Conservation (phyloP, 1,284 basidiomycete genomes). For the Megacollybia platyphylla region DNA sequence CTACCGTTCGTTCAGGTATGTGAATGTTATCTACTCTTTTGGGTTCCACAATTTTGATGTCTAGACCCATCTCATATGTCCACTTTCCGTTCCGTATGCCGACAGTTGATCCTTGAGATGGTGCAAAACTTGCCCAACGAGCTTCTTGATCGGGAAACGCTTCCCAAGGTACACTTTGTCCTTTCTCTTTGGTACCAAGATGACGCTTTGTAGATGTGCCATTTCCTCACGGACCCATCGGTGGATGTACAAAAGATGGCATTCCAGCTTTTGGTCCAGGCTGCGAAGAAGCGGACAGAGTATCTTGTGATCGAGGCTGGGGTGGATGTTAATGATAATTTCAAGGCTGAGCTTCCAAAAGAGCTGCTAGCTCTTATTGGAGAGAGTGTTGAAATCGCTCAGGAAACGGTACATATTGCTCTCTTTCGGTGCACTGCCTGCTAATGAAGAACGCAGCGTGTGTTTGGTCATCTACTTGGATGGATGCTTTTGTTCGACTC, state of each 20-base stretch:
- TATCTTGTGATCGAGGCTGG: slow-evolving; percentile 78
- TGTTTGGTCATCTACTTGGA: slow-evolving; percentile 62
- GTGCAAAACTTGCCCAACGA: slow-evolving; percentile 53
- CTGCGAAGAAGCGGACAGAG: slow-evolving; percentile 61
- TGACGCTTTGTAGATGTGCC: slow-evolving; percentile 45
- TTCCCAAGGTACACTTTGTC: slow-evolving; percentile 36
- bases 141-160: slow-evolving; percentile 50
- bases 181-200: neutral
- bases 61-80: slow-evolving; percentile 26
- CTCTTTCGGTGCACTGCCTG: neutral
- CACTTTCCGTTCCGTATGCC: slow-evolving; percentile 54
- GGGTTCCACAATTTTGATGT: slow-evolving; percentile 1
- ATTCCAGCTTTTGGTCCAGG: slow-evolving; percentile 51
- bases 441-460: slow-evolving; percentile 17
- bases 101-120: slow-evolving; percentile 53
- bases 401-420: slow-evolving; percentile 18
- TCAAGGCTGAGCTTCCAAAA: slow-evolving; percentile 44
- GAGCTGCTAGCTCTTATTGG: slow-evolving; percentile 58
- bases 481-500: slow-evolving; percentile 90
- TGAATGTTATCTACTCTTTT: slow-evolving; percentile 3
- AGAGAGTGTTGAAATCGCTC: slow-evolving; percentile 24
- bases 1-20: slow-evolving; percentile 40
- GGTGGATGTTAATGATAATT: slow-evolving; percentile 44
- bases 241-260: slow-evolving; percentile 58
- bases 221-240: slow-evolving; percentile 58